Percentiles rank a stretch among this genome's conserved stretches.
Conservation (phyloP, 129 eudicot genomes). For the Tagetes erecta region DNA sequence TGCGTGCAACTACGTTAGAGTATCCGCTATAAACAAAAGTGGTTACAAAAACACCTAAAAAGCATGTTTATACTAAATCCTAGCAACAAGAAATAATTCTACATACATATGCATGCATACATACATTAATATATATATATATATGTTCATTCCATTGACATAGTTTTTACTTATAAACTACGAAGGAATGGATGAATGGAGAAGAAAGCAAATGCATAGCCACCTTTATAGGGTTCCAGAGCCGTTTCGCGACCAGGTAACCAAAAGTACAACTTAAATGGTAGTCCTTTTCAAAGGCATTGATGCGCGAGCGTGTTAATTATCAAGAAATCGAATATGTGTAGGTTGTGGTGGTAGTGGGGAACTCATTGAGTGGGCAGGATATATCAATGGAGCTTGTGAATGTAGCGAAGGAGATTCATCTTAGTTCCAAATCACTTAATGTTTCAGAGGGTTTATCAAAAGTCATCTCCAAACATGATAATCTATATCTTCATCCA, state of each 20-base stretch:
- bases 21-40: too few relatives aligned
- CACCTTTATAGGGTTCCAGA: conserved; percentile 81
- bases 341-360: conserved; percentile 90
- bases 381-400: conserved; percentile 89
- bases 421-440: conserved; percentile 62
- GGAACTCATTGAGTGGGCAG: conserved; percentile 83
- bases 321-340: conserved; percentile 1
- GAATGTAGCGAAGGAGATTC: conserved; percentile 73
- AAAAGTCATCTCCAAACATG: conserved; percentile 66
- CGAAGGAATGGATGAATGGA: conserved; percentile 81
- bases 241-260: conserved; percentile 78
- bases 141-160: not conserved
- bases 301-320: not conserved
- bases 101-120: not conserved
- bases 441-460: conserved; percentile 66
- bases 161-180: not conserved
- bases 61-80: too few relatives aligned
- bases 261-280: not conserved
- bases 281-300: not conserved
- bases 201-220: conserved; percentile 76
- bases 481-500: conserved; percentile 67
- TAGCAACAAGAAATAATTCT: not conserved
- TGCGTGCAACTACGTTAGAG: too few relatives aligned
- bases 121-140: too few relatives aligned
- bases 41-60: too few relatives aligned